Percentiles rank a stretch among this genome's conserved stretches.
Conservation (phyloP, 495 filamentous ascomycete species). For the Daldinia loculata region DNA sequence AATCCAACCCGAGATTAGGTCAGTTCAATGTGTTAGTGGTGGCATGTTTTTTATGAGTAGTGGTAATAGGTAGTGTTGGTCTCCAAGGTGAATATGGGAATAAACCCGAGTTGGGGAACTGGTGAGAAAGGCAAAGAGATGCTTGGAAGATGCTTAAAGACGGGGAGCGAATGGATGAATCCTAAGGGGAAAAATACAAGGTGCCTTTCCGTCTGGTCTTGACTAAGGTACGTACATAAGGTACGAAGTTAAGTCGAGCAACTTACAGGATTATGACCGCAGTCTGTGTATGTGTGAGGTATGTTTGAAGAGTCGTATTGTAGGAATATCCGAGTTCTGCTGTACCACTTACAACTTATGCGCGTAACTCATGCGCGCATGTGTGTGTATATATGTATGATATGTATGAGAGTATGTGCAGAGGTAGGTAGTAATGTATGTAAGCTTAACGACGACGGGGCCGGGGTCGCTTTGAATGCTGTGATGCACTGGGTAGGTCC, state of each 20-base stretch:
- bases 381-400: neutral
- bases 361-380: constrained; percentile 12
- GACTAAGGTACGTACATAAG: constrained; percentile 41
- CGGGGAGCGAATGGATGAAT: constrained; percentile 28
- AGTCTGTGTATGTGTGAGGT: constrained; percentile 2
- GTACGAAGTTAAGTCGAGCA: constrained; percentile 18
- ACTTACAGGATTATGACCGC: constrained; percentile 39
- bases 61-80: neutral
- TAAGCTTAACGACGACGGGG: constrained; percentile 27
- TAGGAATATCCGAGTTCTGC: constrained; percentile 17
- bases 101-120: neutral
- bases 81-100: neutral
- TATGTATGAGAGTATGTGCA: neutral
- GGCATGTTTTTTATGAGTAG: neutral
- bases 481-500: constrained; percentile 11
- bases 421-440: constrained; percentile 11
- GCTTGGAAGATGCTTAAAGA: neutral
- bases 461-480: constrained; percentile 13
- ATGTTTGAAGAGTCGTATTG: constrained; percentile 18
- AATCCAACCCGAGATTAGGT: neutral
- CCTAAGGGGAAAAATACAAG: constrained; percentile 10
- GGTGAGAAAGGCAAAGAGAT: constrained; percentile 6
- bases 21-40: neutral
- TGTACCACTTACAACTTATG: constrained; percentile 20
- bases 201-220: constrained; percentile 12